Percentiles rank a stretch among this genome's conserved stretches.
Evolutionary conservation across 441 rosid species (phyloP).

Genomic region (Gossypium davidsonii): DNA sequence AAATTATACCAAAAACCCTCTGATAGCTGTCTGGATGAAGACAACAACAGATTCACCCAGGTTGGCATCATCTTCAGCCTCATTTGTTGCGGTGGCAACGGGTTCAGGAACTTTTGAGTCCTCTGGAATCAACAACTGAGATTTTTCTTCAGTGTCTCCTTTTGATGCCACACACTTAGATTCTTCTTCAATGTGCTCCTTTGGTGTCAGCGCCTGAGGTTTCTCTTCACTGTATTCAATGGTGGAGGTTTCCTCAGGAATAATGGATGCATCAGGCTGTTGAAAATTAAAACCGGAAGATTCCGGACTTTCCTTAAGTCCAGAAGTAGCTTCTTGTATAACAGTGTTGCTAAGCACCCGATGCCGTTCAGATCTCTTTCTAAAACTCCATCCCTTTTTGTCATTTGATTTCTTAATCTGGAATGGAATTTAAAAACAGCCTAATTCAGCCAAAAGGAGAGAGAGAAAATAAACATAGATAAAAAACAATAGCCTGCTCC

Average conservation of each 20-base stretch:
- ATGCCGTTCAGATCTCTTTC: constrained; percentile 16
- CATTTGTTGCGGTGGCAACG: background rate
- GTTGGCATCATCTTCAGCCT: background rate
- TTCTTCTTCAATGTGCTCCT: background rate
- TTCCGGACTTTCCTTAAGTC: constrained; percentile 8
- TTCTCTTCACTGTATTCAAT: constrained; percentile 7
- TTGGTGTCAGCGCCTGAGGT: background rate
- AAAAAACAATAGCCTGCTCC: background rate
- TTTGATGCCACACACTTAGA: background rate
- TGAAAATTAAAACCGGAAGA: constrained; percentile 10
- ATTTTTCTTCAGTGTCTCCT: constrained; percentile 6
- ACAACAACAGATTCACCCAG: constrained; percentile 14
- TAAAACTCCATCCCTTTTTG: constrained; percentile 16
- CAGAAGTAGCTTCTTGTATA: constrained; percentile 7
- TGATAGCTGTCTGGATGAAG: constrained; percentile 18
- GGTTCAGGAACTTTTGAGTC: background rate
- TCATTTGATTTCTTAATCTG: constrained; percentile 13
- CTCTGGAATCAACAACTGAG: background rate
- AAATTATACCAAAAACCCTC: constrained; percentile 14
- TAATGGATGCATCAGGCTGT: background rate
- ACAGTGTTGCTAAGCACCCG: constrained; percentile 16
- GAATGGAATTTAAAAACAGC: constrained; percentile 2
- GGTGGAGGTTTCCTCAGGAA: constrained; percentile 3
- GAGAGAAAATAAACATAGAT: background rate
- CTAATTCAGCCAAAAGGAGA: background rate